Percentiles rank a stretch among this genome's conserved stretches.
Evolutionary conservation across 192 early-diverging fungal species (phyloP).

Genomic region (Geranomyces michiganensis): DNA sequence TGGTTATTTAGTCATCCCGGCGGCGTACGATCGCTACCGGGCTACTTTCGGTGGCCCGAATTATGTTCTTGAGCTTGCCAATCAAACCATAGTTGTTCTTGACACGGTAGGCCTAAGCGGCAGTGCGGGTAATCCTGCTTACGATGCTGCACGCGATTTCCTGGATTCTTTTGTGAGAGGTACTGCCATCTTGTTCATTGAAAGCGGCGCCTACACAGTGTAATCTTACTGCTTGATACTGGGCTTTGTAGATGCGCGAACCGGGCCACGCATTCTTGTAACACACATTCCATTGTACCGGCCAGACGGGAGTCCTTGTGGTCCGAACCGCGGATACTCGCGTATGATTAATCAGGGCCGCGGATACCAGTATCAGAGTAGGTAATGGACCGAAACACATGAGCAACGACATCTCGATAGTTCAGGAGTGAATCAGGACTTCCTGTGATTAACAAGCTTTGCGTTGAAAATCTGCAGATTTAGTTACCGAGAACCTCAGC

Average conservation of each 20-base stretch:
- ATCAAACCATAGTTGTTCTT: slow-evolving; percentile 65
- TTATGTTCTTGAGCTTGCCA: slow-evolving; percentile 35
- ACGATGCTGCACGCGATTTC: slow-evolving; percentile 55
- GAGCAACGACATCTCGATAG: neutral
- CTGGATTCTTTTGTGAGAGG: slow-evolving; percentile 45
- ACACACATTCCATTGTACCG: slow-evolving; percentile 88
- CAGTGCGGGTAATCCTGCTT: slow-evolving; percentile 38
- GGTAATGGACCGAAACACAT: neutral
- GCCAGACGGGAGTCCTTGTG: slow-evolving; percentile 68
- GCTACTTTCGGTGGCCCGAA: slow-evolving; percentile 46
- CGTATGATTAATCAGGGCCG: slow-evolving; percentile 55
- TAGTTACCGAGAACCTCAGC: slow-evolving; percentile 64
- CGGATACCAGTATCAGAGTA: slow-evolving; percentile 89
- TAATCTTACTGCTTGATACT: neutral
- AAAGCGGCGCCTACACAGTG: too few species aligned
- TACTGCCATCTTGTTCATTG: too few species aligned
- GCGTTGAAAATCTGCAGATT: slow-evolving; percentile 45
- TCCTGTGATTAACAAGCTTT: too few species aligned
- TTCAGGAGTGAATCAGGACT: too few species aligned
- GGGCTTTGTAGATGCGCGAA: too few species aligned
- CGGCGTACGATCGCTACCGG: slow-evolving; percentile 45
- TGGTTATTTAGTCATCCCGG: slow-evolving; percentile 28
- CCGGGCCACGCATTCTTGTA: slow-evolving; percentile 64
- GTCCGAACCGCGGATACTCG: slow-evolving; percentile 59
- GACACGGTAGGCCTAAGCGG: slow-evolving; percentile 77